Percentiles rank a stretch among this genome's conserved stretches.
These are phyloP conservation scores for Hyaloscypha hepaticicola DNA, from an alignment of 495 filamentous ascomycete species.

Conservation along the genomic window DNA sequence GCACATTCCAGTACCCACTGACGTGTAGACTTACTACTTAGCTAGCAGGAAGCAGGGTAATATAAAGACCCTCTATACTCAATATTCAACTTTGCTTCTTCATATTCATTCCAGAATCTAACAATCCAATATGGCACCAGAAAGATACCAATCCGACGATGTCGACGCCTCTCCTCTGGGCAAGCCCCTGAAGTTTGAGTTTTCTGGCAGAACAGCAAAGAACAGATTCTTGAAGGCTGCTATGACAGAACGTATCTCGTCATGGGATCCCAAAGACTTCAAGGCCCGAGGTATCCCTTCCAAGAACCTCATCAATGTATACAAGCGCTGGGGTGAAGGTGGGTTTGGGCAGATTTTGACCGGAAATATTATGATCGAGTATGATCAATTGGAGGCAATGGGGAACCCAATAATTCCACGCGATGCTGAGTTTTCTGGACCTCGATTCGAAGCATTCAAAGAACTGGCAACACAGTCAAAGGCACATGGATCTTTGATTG, in stretches of 20 bases:
- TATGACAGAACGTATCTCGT: constrained; percentile 60
- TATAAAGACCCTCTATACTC: neutral
- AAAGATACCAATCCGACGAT: constrained; percentile 21
- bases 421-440: constrained; percentile 45
- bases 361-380: constrained; percentile 63
- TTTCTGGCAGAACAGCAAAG: constrained; percentile 51
- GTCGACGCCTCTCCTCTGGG: constrained; percentile 49
- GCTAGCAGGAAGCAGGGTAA: neutral
- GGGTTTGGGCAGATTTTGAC: constrained; percentile 57
- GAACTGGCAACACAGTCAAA: constrained; percentile 49
- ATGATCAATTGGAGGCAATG: constrained; percentile 55
- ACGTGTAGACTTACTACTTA: neutral
- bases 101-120: neutral
- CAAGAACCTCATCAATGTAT: constrained; percentile 55
- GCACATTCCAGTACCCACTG: neutral
- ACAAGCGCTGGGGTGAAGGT: constrained; percentile 60
- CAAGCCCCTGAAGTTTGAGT: constrained; percentile 55
- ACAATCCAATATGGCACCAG: constrained; percentile 11
- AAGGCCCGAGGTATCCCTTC: constrained; percentile 56
- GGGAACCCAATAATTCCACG: constrained; percentile 59
- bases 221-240: constrained; percentile 66
- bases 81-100: neutral
- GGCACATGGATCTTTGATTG: constrained; percentile 51
- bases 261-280: constrained; percentile 52
- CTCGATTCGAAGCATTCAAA: constrained; percentile 58